Evolutionary conservation across 2,329 filamentous ascomycete species (phyloP), one percentile per base, ranked within the genome.

Genomic region (Dryadomyces sulphureus): DNA sequence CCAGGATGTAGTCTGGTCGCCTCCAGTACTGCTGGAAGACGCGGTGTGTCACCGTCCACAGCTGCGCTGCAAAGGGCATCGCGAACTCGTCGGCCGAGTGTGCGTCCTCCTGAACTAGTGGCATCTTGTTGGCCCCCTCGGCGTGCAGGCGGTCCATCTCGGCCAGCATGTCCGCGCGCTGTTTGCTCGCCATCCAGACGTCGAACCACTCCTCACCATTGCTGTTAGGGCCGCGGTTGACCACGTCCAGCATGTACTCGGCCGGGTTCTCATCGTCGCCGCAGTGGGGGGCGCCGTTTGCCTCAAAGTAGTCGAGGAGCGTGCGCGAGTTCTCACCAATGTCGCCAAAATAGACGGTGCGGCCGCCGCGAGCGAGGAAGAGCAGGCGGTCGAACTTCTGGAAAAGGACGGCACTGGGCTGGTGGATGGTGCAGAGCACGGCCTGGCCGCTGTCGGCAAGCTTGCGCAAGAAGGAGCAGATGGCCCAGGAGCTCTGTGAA

Each of bases 371-470:
- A 24, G 80, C 79, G 16, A 92, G 67, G 66, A 92, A 86, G 27
- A 90, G 70, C 7, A 92, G 73, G 48, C 83, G 76, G 57, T 92
- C 85, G 59, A 92, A 95, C 48, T 86, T 82, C 60, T 94, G 85
- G 69, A 95, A 94, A 45, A 95, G 72, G 73, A 94, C 88, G 30
- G 89, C 88, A 14, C 86, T 93, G n/a, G 90, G 90, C 62, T 96
- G 90, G 61, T 96, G 90, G 50, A 95, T 95, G 0, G 90, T 95
- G 66, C 88, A 94, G n/a, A 95, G 78, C 62, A 95, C 86, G 44
- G 90, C 89, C 59, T 93, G 86, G 14, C 90, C 89, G 51, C 79
- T 82, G 61, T 90, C 83, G 55, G 87, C 87, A 25, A 95, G 72
- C 64, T 92, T 94, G 62, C 92, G 82, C 39, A 95, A 74, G 12